These are phyloP conservation scores for Coffea humblotiana DNA, from an alignment of 305 asterid genomes.

Conservation along the genomic window DNA sequence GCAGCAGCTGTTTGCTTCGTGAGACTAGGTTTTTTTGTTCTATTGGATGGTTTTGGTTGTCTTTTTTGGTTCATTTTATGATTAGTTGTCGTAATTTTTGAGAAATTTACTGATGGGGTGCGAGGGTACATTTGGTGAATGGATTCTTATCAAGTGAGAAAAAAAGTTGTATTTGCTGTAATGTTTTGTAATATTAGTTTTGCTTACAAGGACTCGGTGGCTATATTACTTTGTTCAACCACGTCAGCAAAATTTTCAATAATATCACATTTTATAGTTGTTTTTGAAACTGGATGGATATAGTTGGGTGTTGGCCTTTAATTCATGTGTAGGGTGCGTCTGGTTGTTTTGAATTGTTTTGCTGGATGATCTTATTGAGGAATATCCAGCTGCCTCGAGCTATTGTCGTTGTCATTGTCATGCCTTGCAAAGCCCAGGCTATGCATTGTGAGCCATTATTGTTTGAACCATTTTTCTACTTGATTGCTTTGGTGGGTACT, in stretches of 20 bases:
- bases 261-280: neutral
- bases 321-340: neutral
- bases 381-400: neutral
- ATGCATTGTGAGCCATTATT: no score
- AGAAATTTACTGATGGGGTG: neutral
- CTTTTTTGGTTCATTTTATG: neutral
- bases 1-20: slow-evolving; percentile 20
- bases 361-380: neutral
- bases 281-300: neutral
- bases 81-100: neutral
- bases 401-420: neutral
- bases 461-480: no score
- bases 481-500: no score
- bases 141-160: neutral
- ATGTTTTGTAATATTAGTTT: slow-evolving; percentile 1
- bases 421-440: neutral
- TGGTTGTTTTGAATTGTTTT: neutral
- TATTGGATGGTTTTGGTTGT: slow-evolving; percentile 1
- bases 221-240: no score
- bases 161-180: neutral
- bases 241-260: neutral
- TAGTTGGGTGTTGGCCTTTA: neutral
- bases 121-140: neutral
- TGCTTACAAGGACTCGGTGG: neutral
- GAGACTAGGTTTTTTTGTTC: neutral